Base-by-base conservation (phyloP, 2,329 filamentous ascomycete species). In the Catunica adiposa region DNA sequence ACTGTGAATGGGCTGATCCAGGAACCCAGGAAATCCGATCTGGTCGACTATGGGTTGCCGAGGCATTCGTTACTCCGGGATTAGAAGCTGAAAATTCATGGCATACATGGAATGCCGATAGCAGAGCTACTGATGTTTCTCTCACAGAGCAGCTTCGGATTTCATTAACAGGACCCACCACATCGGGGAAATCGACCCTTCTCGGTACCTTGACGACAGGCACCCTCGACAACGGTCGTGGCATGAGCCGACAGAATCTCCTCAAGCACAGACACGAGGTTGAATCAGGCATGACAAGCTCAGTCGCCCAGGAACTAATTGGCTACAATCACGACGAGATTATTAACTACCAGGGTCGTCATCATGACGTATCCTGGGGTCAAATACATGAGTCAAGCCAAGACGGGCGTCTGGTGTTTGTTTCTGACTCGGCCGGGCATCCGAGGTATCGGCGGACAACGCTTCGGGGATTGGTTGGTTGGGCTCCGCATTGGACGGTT, bases 191-290 rank as follows among this genome's bases (percentile, higher is more conserved):
- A 67, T 95, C 90, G 1, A 94, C 86, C 31, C 70, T 98, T 22
- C 69, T 98, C 1, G 92, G 92, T 0, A 94, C 87, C 0, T 69
- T 98, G 25, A 90, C 87, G 0, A 94, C 88, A 0, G 89, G 89
- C 1, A 84, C 83, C 1, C 72, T 95, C 17, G 92, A 98, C 65
- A 96, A 97, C 66, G 90, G 90, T 0, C 77, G 89, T 60, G 92
- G 92, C 0, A 92, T 89, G 65, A 94, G 88, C 65, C 80, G 92
- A 54, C 73, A 96, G 25, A 90, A 86, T 63, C 75, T 97, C 53
- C 73, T 98, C 29, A 95, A 89, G 65, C 92, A 98, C 68, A 82
- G 86, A 9, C 92, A 98, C 65, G 92, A 98, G 66, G 85, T 97
- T 57, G 83, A 78, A 2, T 94, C 90, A 1, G 92, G 92, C 0